phyloP scores from a whole-genome alignment of 257 asterid genomes.

The Nicotiana noctiflora region DNA sequence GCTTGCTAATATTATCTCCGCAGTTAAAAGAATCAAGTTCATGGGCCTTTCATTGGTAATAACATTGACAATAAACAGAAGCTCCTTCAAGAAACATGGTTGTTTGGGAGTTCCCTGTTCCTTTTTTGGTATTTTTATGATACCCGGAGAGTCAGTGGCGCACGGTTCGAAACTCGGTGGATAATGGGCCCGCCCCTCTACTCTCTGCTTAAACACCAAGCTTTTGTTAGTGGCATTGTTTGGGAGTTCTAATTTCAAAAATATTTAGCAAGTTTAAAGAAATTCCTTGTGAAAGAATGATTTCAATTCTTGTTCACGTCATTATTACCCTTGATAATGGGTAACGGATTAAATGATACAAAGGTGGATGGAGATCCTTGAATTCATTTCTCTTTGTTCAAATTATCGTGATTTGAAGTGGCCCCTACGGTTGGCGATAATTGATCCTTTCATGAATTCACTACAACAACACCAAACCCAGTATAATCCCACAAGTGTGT shows the following conservation, averaged over 20 bases:
- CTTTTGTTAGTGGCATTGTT: not conserved
- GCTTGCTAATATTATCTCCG: not conserved
- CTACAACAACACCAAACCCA: not conserved
- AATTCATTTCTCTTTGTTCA: not conserved
- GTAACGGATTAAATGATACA: not conserved
- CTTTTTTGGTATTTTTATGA: no score
- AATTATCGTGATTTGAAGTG: not conserved
- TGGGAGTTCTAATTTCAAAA: not conserved
- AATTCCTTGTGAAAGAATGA: not conserved
- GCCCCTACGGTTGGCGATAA: not conserved
- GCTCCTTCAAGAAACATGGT: not conserved
- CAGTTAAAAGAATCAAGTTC: not conserved
- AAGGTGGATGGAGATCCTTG: not conserved
- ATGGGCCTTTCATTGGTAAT: not conserved
- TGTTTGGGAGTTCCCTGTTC: not conserved
- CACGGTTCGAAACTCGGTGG: no score
- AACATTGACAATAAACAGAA: not conserved
- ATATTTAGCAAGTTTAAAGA: not conserved
- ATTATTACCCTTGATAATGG: not conserved
- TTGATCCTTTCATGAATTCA: not conserved
- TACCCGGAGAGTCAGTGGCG: no score
- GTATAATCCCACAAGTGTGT: no score
- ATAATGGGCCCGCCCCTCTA: no score
- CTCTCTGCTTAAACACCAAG: no score
- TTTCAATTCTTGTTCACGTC: not conserved